These are phyloP conservation scores for Moesziomyces sp. DNA, from an alignment of 1,284 basidiomycete species.

Conservation along the genomic window DNA sequence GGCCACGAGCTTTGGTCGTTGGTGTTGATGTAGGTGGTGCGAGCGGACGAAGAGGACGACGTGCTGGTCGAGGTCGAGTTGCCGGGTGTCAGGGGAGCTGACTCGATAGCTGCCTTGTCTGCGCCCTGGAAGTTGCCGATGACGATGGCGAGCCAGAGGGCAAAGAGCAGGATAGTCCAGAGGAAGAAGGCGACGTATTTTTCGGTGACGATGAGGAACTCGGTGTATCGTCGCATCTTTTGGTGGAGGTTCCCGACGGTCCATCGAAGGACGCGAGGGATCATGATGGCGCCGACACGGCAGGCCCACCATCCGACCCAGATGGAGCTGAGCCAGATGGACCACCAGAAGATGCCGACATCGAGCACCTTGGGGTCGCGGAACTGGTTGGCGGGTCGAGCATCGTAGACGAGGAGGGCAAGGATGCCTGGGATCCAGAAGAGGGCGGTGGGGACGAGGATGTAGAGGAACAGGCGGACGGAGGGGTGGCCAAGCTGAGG, in stretches of 20 bases:
- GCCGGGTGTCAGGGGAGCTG: conserved; percentile 29
- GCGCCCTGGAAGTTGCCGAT: conserved; percentile 62
- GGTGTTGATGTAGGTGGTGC: conserved; percentile 19
- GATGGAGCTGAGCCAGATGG: conserved; percentile 81
- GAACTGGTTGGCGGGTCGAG: conserved; percentile 72
- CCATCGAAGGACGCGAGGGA: conserved; percentile 35
- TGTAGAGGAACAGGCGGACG: conserved; percentile 36
- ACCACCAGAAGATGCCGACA: conserved; percentile 82
- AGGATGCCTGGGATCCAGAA: conserved; percentile 74
- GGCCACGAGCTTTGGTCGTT: conserved; percentile 35
- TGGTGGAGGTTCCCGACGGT: conserved; percentile 65
- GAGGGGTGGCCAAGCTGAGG: conserved; percentile 24
- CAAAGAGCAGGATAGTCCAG: conserved; percentile 78
- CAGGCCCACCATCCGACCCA: conserved; percentile 89
- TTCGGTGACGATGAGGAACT: conserved; percentile 72
- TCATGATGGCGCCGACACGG: conserved; percentile 74
- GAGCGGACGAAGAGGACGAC: conserved; percentile 25
- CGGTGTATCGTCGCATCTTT: conserved; percentile 72
- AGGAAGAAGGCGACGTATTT: conserved; percentile 74
- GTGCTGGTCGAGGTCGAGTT: conserved; percentile 41
- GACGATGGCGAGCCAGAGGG: conserved; percentile 58
- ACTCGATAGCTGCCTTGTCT: conserved; percentile 31
- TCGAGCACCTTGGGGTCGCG: conserved; percentile 70
- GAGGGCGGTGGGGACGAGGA: conserved; percentile 48
- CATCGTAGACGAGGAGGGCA: conserved; percentile 72